Percentiles rank a stretch among this genome's conserved stretches.
Evolutionary conservation across 2,329 filamentous ascomycete genomes (phyloP).

Genomic region (Fusarium siculi): DNA sequence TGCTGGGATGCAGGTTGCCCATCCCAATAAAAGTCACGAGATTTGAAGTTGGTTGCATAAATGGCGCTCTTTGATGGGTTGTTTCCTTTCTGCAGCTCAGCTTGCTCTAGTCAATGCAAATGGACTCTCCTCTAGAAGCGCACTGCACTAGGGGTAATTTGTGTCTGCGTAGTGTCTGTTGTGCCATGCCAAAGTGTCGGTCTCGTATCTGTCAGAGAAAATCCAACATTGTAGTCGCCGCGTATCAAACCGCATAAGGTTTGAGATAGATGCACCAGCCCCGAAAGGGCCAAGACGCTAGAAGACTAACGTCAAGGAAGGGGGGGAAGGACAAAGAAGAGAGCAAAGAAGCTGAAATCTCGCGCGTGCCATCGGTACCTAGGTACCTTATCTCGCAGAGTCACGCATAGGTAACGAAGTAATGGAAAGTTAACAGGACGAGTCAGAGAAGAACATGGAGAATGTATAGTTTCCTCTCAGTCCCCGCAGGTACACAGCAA

Average conservation of each 20-base stretch:
- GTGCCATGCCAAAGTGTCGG: neutral
- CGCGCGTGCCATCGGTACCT: too few species aligned
- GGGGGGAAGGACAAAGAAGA: neutral
- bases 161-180: neutral
- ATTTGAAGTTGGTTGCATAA: slow-evolving; percentile 24
- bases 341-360: neutral
- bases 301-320: neutral
- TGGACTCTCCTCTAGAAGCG: neutral
- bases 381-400: neutral
- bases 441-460: slow-evolving; percentile 12
- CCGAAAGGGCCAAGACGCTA: neutral
- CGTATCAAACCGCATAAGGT: neutral
- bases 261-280: neutral
- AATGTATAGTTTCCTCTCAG: slow-evolving; percentile 12
- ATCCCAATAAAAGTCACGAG: slow-evolving; percentile 33
- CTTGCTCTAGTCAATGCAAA: neutral
- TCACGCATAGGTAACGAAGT: neutral
- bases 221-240: neutral
- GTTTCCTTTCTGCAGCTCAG: slow-evolving; percentile 27
- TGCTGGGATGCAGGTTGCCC: slow-evolving; percentile 24
- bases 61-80: slow-evolving; percentile 25
- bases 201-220: slow-evolving; percentile 17
- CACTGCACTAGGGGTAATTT: neutral
- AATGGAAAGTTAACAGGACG: neutral
- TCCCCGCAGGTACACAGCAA: slow-evolving; percentile 10